phyloP scores from a whole-genome alignment of 2,329 filamentous ascomycete genomes.

The Colletotrichum sp. region DNA sequence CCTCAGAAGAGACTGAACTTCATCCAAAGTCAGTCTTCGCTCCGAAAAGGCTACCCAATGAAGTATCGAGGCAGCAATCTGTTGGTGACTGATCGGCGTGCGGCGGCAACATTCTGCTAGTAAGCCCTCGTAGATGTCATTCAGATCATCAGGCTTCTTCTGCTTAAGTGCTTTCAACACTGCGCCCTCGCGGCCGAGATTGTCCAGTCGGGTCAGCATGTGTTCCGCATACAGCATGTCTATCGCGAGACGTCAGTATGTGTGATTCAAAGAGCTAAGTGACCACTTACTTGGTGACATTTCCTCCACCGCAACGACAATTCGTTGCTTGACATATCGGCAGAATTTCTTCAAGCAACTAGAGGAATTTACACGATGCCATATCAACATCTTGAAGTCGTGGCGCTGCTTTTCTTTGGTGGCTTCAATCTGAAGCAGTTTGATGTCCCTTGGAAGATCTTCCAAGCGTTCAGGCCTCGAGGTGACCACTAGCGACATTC shows the following conservation, averaged over 20 bases:
- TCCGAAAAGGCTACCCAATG: background rate
- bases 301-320: background rate
- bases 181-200: background rate
- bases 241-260: background rate
- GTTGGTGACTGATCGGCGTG: background rate
- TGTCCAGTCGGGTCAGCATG: background rate
- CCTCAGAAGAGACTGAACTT: background rate
- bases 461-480: background rate
- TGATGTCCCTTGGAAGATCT: rapidly evolving
- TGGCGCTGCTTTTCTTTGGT: background rate
- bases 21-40: background rate
- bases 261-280: rapidly evolving
- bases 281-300: background rate
- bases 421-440: background rate
- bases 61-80: background rate
- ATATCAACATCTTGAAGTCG: background rate
- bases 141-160: background rate
- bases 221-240: background rate
- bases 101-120: background rate
- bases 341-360: background rate
- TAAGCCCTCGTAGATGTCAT: background rate
- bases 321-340: background rate
- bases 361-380: background rate
- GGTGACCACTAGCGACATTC: background rate
- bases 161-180: background rate